Evolutionary conservation across 176 grass and related monocot species (phyloP).

Genomic region (Carex pumila): DNA sequence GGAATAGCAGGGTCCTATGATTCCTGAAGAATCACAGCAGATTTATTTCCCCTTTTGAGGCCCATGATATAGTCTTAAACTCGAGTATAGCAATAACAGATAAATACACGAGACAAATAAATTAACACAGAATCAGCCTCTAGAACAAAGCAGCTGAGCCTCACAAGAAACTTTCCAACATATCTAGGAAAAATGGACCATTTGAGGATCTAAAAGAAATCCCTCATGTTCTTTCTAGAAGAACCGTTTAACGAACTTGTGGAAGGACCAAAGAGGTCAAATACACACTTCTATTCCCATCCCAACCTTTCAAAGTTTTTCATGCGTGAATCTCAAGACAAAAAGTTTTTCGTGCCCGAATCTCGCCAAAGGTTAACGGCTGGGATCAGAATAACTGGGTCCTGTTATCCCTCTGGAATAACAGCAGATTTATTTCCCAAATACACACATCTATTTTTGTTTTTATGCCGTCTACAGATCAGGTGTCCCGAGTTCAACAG

Average conservation of each 20-base stretch:
- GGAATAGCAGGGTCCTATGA: no score
- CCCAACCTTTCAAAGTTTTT: no score
- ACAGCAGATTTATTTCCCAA: background rate
- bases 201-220: background rate
- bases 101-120: background rate
- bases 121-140: background rate
- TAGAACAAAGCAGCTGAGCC: background rate
- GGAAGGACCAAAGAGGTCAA: background rate
- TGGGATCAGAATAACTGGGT: no score
- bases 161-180: background rate
- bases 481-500: constrained; percentile 66
- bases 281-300: background rate
- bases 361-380: no score
- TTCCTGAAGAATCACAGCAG: no score
- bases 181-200: background rate
- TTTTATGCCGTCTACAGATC: constrained; percentile 53
- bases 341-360: no score
- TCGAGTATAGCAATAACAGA: background rate
- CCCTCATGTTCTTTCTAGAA: background rate
- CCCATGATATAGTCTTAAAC: background rate
- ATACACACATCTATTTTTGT: background rate
- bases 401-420: no score
- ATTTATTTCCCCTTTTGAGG: background rate
- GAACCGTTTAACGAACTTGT: background rate
- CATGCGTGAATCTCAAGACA: no score